Percentiles rank a stretch among this genome's conserved stretches.
Evolutionary conservation across 345 rosid species (phyloP).

Genomic region (Lumnitzera littorea): DNA sequence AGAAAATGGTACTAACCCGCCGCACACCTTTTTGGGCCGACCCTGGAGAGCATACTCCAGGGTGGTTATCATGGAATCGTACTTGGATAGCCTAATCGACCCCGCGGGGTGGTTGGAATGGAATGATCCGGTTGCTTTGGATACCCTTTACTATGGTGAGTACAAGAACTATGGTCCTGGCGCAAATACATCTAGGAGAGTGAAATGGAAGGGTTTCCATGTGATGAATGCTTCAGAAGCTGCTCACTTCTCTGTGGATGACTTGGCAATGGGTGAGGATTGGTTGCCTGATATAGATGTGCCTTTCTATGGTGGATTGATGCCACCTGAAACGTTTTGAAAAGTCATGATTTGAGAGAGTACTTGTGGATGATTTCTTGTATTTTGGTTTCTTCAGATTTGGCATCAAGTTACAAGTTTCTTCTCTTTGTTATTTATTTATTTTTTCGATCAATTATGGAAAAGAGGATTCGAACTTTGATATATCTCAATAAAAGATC

Average conservation of each 20-base stretch:
- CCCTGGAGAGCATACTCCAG: slow-evolving; percentile 17
- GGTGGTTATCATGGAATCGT: slow-evolving; percentile 6
- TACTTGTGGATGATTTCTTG: no score
- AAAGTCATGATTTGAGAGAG: no score
- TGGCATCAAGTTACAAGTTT: no score
- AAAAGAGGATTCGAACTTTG: no score
- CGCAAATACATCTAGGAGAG: slow-evolving; percentile 15
- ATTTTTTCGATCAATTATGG: no score
- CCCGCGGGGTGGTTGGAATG: slow-evolving; percentile 11
- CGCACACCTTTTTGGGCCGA: slow-evolving; percentile 15
- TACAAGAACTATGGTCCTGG: slow-evolving; percentile 27
- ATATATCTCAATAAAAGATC: no score
- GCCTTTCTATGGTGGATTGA: no score
- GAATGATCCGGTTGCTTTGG: neutral
- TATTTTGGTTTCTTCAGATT: no score
- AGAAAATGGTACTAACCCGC: neutral
- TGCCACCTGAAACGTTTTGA: no score
- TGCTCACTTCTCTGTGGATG: slow-evolving; percentile 14
- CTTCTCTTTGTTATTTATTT: no score
- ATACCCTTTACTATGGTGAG: slow-evolving; percentile 33
- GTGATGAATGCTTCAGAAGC: slow-evolving; percentile 19
- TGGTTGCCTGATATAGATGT: no score
- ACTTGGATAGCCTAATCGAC: slow-evolving; percentile 6
- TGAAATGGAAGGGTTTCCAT: slow-evolving; percentile 35
- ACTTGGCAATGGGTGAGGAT: no score